Evolutionary conservation across 805 yeast species (phyloP).

Genomic region (Zygosaccharomyces pseudorouxii): DNA sequence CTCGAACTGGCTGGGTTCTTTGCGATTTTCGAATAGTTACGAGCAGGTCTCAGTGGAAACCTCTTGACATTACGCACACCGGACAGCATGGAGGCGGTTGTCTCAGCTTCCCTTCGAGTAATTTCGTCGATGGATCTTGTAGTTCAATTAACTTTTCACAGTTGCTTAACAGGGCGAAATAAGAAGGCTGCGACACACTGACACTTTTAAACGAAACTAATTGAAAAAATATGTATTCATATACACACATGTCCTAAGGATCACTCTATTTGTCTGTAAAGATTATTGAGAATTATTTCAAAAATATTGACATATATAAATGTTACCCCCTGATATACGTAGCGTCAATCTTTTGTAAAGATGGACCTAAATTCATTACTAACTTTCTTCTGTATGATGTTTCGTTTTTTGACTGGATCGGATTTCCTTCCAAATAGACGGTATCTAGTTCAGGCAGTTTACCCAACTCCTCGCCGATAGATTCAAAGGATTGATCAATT

Average conservation of each 20-base stretch:
- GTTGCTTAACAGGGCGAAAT: neutral
- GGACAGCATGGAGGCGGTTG: neutral
- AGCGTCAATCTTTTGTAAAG: constrained; percentile 84
- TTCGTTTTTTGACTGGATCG: constrained; percentile 67
- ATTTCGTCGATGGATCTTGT: neutral
- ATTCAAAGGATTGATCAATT: constrained; percentile 57
- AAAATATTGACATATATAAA: neutral
- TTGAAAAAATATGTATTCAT: neutral
- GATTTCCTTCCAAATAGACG: constrained; percentile 92
- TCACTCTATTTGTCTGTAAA: too few relatives aligned
- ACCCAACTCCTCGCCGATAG: constrained; percentile 62
- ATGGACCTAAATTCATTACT: constrained; percentile 56
- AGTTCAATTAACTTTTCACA: neutral
- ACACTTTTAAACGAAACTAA: neutral
- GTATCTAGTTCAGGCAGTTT: constrained; percentile 66
- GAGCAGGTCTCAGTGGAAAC: neutral
- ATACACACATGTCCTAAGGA: too few relatives aligned
- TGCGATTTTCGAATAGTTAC: constrained; percentile 5
- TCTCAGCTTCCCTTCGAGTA: neutral
- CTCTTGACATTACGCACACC: neutral
- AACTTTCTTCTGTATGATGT: constrained; percentile 83
- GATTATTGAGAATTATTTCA: neutral
- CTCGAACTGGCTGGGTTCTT: constrained; percentile 1
- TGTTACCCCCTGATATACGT: constrained; percentile 49
- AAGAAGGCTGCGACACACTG: neutral